Conservation (phyloP, 306 rosid genomes). For the Dalbergia cochinchinensis region DNA sequence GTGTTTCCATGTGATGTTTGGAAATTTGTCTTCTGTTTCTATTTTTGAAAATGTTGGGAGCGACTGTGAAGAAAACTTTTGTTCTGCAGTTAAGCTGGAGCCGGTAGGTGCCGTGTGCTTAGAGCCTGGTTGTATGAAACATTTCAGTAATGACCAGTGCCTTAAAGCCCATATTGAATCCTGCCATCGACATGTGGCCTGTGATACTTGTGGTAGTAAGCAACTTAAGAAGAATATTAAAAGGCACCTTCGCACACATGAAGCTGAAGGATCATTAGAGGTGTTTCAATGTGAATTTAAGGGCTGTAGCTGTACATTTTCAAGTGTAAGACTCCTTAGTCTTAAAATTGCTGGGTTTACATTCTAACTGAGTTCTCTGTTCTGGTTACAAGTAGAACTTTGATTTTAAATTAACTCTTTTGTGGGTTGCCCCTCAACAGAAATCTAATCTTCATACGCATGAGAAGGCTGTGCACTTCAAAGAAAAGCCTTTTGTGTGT, state of each 20-base stretch:
- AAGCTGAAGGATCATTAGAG: conserved; percentile 40
- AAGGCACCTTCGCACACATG: conserved; percentile 72
- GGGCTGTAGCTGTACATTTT: conserved; percentile 66
- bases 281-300: conserved; percentile 59
- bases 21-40: not conserved
- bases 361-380: not conserved
- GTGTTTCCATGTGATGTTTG: not conserved
- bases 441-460: conserved; percentile 80
- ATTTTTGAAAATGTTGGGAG: not conserved
- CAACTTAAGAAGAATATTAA: conserved; percentile 82
- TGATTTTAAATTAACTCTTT: not conserved
- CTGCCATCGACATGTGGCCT: conserved; percentile 68
- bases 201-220: conserved; percentile 70
- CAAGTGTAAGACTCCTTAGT: conserved; percentile 60
- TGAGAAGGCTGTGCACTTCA: conserved; percentile 74
- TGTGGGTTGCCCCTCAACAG: conserved; percentile 50
- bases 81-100: conserved; percentile 71
- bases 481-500: conserved; percentile 68
- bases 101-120: conserved; percentile 71
- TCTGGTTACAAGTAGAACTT: not conserved
- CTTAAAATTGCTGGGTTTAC: not conserved
- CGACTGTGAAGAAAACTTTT: conserved; percentile 28
- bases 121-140: conserved; percentile 77
- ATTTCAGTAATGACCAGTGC: conserved; percentile 67
- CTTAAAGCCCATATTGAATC: conserved; percentile 72